A percentile compares a stretch with the other conserved stretches of the same genome.
Conservation (phyloP, 768 basidiomycete species). For the Mycena rosella region DNA sequence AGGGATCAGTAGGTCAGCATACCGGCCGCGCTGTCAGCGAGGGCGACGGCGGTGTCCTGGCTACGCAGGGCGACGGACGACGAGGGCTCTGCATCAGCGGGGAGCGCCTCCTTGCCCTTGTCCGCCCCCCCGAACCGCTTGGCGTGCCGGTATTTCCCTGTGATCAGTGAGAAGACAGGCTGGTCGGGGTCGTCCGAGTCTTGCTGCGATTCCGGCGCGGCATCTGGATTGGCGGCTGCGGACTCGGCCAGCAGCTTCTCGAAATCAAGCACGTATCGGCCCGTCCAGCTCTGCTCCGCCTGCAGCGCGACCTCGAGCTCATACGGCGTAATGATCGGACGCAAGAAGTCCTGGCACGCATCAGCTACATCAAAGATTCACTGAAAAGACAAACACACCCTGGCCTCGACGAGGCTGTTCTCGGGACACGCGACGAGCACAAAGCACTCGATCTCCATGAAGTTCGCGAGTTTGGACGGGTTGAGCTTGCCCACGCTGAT, state of each 20-base stretch:
- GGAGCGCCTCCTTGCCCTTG: conserved; percentile 37
- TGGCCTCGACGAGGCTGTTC: conserved; percentile 84
- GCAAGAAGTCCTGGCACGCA: conserved; percentile 78
- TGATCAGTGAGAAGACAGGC: conserved; percentile 88
- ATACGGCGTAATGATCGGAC: conserved; percentile 94
- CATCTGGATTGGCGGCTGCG: background rate
- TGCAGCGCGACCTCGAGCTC: conserved; percentile 88
- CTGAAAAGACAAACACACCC: conserved; percentile 52
- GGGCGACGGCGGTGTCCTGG: conserved; percentile 69
- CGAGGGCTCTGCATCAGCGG: conserved; percentile 37
- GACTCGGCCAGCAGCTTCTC: conserved; percentile 61
- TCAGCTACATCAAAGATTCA: background rate
- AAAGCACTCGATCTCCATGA: conserved; percentile 96
- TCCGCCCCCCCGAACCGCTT: conserved; percentile 69
- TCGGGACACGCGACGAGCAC: conserved; percentile 96
- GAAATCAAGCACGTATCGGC: conserved; percentile 85
- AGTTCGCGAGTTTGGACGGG: conserved; percentile 95
- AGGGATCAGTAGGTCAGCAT: conserved; percentile 22
- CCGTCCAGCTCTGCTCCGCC: conserved; percentile 78
- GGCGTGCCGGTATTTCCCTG: conserved; percentile 86
- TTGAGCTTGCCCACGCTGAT: conserved; percentile 96
- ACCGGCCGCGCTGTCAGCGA: conserved; percentile 82
- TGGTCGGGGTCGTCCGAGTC: conserved; percentile 64
- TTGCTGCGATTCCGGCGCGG: background rate
- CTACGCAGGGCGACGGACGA: conserved; percentile 72